Percentiles rank a stretch among this genome's conserved stretches.
These are phyloP conservation scores for Austroboletus niveus DNA, from an alignment of 1,284 basidiomycete species.

Conservation along the genomic window DNA sequence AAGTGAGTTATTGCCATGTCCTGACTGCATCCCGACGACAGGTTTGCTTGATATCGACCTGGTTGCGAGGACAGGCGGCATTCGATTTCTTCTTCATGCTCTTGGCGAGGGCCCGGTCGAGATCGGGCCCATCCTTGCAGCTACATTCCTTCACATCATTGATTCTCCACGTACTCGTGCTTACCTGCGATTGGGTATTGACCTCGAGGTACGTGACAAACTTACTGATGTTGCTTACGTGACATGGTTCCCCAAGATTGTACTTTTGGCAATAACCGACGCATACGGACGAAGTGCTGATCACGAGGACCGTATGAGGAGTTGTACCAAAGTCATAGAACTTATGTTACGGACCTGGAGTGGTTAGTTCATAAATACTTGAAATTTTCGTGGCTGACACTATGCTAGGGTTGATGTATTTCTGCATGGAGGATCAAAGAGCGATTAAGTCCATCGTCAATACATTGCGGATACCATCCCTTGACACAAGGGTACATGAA, in stretches of 20 bases:
- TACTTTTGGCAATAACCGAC: constrained; percentile 86
- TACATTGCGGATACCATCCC: constrained; percentile 84
- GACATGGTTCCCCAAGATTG: constrained; percentile 53
- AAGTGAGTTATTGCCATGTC: constrained; percentile 7
- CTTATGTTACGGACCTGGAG: constrained; percentile 91
- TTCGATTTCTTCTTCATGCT: constrained; percentile 84
- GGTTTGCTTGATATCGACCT: constrained; percentile 86
- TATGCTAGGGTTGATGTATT: constrained; percentile 80
- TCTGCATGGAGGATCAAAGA: constrained; percentile 86
- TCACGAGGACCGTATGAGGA: constrained; percentile 76
- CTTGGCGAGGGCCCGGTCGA: constrained; percentile 88
- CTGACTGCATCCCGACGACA: constrained; percentile 31
- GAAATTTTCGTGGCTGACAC: constrained; percentile 9
- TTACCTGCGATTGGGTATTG: constrained; percentile 80
- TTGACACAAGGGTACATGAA: constrained; percentile 73
- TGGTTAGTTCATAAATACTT: constrained; percentile 51
- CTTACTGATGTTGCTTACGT: constrained; percentile 10
- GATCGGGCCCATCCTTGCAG: constrained; percentile 80
- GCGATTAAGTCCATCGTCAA: constrained; percentile 86
- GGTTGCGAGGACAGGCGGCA: constrained; percentile 78
- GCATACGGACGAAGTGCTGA: constrained; percentile 81
- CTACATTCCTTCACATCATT: constrained; percentile 80
- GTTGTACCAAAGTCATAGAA: constrained; percentile 76
- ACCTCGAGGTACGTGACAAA: constrained; percentile 73
- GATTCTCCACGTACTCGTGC: constrained; percentile 84